phyloP scores from a whole-genome alignment of 441 rosid species.

The Euphorbia corollata region DNA sequence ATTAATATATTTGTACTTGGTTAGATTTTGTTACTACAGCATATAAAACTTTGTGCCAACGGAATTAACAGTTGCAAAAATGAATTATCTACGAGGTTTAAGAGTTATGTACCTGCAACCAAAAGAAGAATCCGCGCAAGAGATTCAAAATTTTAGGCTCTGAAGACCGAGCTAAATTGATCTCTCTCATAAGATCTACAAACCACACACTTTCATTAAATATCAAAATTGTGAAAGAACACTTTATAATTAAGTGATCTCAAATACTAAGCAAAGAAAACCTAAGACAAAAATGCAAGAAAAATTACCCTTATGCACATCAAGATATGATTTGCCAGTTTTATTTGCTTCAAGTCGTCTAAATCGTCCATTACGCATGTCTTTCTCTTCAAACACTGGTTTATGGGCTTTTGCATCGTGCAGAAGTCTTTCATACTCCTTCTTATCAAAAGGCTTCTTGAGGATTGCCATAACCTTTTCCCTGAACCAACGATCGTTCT shows the following conservation, averaged over 20 bases:
- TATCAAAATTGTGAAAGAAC: not conserved
- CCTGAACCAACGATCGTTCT: conserved; percentile 25
- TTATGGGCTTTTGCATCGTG: conserved; percentile 19
- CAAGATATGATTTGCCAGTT: conserved; percentile 36
- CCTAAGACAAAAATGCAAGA: not conserved
- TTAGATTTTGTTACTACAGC: not conserved
- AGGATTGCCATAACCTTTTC: conserved; percentile 34
- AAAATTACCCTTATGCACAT: conserved; percentile 33
- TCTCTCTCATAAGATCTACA: conserved; percentile 32
- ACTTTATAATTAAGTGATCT: not conserved
- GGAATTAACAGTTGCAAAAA: not conserved
- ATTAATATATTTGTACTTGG: not conserved
- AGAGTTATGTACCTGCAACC: conserved; percentile 32
- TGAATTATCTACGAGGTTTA: not conserved
- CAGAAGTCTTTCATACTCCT: conserved; percentile 30
- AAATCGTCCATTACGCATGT: conserved; percentile 33
- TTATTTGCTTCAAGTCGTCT: conserved; percentile 9
- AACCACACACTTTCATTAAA: not conserved
- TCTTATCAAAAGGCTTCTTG: conserved; percentile 35
- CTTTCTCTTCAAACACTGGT: conserved; percentile 20
- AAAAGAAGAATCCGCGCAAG: conserved; percentile 60
- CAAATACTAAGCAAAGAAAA: conserved; percentile 2
- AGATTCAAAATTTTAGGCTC: conserved; percentile 34
- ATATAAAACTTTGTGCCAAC: conserved; percentile 1
- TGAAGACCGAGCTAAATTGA: conserved; percentile 16